Percentiles rank a stretch among this genome's conserved stretches.
phyloP scores from a whole-genome alignment of 139 green algal species.

The Chlorella sp. region DNA sequence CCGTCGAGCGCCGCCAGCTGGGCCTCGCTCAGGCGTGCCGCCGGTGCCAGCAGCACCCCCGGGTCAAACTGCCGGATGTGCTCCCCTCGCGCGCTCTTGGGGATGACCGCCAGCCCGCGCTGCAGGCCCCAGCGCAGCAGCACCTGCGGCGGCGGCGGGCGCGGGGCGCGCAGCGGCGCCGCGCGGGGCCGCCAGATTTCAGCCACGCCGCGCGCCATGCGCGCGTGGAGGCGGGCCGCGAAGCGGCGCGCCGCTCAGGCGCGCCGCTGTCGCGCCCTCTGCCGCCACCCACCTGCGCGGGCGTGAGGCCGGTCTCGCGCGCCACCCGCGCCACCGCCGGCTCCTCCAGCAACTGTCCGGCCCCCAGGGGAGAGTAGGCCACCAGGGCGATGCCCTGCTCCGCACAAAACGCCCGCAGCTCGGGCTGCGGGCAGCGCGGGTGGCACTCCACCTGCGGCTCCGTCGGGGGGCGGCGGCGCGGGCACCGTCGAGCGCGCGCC shows the following conservation, averaged over 20 bases:
- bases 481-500: no score
- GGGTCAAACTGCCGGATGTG: slow-evolving; percentile 45
- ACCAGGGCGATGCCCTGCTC: slow-evolving; percentile 46
- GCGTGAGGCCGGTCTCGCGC: slow-evolving; percentile 11
- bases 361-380: slow-evolving; percentile 59
- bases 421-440: slow-evolving; percentile 52
- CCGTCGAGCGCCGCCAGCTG: slow-evolving; percentile 45
- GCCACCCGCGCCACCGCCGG: slow-evolving; percentile 41
- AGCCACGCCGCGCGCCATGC: no score
- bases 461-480: no score
- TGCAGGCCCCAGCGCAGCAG: slow-evolving; percentile 80
- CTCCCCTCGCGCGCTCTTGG: slow-evolving; percentile 61
- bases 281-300: slow-evolving; percentile 45
- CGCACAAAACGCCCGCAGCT: slow-evolving; percentile 52
- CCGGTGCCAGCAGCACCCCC: slow-evolving; percentile 34
- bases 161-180: no score
- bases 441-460: slow-evolving; percentile 74
- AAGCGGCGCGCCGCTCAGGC: neutral
- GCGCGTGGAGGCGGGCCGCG: no score
- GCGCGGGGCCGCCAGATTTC: no score
- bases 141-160: slow-evolving; percentile 58
- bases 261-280: neutral
- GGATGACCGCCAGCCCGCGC: slow-evolving; percentile 73
- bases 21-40: neutral
- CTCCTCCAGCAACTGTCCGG: slow-evolving; percentile 47